Evolutionary conservation across 164 flowering plant species (phyloP).

Genomic region (Nelumbo lutea): DNA sequence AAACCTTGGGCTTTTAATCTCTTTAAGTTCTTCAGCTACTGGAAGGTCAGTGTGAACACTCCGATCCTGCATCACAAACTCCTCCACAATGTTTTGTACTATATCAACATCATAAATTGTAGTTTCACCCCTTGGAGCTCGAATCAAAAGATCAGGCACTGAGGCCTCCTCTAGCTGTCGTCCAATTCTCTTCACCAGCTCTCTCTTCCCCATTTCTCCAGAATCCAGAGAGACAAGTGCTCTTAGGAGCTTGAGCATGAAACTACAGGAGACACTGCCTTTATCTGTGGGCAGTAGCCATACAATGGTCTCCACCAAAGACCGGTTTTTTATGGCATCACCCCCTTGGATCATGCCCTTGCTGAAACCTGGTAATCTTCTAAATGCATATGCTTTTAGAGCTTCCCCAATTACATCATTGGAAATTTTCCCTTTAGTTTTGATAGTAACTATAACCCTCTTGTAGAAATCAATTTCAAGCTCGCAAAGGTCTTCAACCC

Average conservation of each 20-base stretch:
- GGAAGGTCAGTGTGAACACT: conserved; percentile 13
- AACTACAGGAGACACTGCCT: conserved; percentile 47
- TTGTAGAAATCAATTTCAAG: conserved; percentile 60
- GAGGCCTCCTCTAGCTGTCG: conserved; percentile 63
- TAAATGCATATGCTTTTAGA: conserved; percentile 48
- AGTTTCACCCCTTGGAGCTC: conserved; percentile 35
- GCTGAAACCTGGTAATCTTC: conserved; percentile 53
- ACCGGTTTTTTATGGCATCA: conserved; percentile 43
- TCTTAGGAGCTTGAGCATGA: conserved; percentile 51
- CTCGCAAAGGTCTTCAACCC: conserved; percentile 81
- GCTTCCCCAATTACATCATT: conserved; percentile 58
- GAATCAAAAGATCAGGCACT: conserved; percentile 52
- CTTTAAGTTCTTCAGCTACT: conserved; percentile 32
- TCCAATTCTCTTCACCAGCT: conserved; percentile 40
- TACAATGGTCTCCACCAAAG: conserved; percentile 52
- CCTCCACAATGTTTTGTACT: conserved; percentile 44
- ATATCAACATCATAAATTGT: conserved; percentile 42
- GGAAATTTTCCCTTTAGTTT: conserved; percentile 38
- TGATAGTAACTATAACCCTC: conserved; percentile 48
- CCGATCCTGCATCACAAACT: conserved; percentile 40
- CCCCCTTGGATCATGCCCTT: conserved; percentile 40
- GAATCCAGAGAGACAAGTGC: conserved; percentile 45
- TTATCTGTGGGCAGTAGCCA: conserved; percentile 51
- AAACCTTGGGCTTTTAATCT: conserved; percentile 31
- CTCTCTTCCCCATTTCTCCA: conserved; percentile 39